These are phyloP conservation scores for Diaporthe longicolla DNA, from an alignment of 2,329 filamentous ascomycete genomes.

Conservation along the genomic window DNA sequence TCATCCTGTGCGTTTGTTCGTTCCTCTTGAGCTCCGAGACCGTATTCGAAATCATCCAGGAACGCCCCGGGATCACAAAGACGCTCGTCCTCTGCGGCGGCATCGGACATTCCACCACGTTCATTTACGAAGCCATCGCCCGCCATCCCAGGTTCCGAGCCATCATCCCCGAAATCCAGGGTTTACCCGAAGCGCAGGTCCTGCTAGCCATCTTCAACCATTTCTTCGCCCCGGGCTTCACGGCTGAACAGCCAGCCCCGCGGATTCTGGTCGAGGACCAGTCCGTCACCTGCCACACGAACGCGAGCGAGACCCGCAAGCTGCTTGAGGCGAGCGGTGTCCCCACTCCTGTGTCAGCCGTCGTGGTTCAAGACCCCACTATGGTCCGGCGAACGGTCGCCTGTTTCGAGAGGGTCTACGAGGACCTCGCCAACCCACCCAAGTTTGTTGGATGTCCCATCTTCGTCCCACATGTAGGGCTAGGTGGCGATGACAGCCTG, in stretches of 20 bases:
- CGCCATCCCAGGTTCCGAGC: slow-evolving; percentile 8
- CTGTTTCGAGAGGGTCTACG: slow-evolving; percentile 7
- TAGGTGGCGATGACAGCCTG: background rate
- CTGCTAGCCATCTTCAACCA: slow-evolving; percentile 9
- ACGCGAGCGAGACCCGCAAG: slow-evolving; percentile 18
- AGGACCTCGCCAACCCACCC: slow-evolving; percentile 7
- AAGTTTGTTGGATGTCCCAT: slow-evolving; percentile 3
- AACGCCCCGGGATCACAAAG: slow-evolving; percentile 9
- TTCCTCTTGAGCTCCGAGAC: slow-evolving; percentile 5
- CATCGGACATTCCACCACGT: slow-evolving; percentile 9
- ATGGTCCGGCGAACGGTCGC: slow-evolving; percentile 6
- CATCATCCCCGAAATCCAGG: background rate
- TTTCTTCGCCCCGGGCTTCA: slow-evolving; percentile 7
- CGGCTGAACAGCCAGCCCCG: background rate
- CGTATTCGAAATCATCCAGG: slow-evolving; percentile 1
- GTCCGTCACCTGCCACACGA: slow-evolving; percentile 10
- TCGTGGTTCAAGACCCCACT: background rate
- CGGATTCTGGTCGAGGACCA: slow-evolving; percentile 7
- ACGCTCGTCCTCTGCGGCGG: slow-evolving; percentile 20
- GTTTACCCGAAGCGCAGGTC: background rate
- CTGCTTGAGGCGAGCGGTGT: background rate
- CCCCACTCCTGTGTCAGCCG: background rate
- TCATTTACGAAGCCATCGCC: slow-evolving; percentile 22
- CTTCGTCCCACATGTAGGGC: background rate
- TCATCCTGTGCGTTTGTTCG: slow-evolving; percentile 4